Evolutionary conservation across 108 stramenopile genomes (phyloP).

Genomic region (Nitzschia inconspicua): DNA sequence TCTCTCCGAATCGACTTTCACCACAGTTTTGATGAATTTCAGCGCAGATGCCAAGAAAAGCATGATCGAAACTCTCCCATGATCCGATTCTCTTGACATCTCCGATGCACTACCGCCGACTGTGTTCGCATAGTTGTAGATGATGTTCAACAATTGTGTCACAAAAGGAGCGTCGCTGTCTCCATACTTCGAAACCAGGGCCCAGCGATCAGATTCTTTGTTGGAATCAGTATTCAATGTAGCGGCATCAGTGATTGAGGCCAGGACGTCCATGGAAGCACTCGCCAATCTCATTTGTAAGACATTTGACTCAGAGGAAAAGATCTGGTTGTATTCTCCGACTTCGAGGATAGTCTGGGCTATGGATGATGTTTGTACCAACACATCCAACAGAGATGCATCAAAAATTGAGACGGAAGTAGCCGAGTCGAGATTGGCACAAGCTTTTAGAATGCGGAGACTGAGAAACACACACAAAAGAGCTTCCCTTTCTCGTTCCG

Average conservation of each 20-base stretch:
- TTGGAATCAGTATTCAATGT: conserved; percentile 4
- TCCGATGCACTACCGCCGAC: no score
- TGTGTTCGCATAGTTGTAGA: conserved; percentile 5
- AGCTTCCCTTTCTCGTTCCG: not conserved
- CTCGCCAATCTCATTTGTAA: conserved; percentile 17
- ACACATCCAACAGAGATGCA: not conserved
- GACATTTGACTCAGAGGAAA: conserved; percentile 11
- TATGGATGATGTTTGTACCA: conserved; percentile 10
- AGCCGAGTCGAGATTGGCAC: conserved; percentile 10
- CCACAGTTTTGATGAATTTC: conserved; percentile 18
- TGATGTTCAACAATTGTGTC: conserved; percentile 5
- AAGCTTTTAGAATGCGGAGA: conserved; percentile 12
- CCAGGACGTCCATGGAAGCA: conserved; percentile 7
- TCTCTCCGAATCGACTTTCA: not conserved
- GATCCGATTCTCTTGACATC: conserved; percentile 8
- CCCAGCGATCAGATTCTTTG: not conserved
- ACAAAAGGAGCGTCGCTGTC: conserved; percentile 13
- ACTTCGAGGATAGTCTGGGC: not conserved
- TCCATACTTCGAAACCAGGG: no score
- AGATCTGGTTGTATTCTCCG: not conserved
- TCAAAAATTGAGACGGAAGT: conserved; percentile 18
- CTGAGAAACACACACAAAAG: conserved; percentile 14
- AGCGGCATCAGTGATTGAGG: conserved; percentile 11
- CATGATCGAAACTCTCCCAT: conserved; percentile 13
- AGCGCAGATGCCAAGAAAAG: conserved; percentile 21